These are phyloP conservation scores for Cucurbita ficifolia DNA, from an alignment of 306 rosid genomes.

Conservation along the genomic window DNA sequence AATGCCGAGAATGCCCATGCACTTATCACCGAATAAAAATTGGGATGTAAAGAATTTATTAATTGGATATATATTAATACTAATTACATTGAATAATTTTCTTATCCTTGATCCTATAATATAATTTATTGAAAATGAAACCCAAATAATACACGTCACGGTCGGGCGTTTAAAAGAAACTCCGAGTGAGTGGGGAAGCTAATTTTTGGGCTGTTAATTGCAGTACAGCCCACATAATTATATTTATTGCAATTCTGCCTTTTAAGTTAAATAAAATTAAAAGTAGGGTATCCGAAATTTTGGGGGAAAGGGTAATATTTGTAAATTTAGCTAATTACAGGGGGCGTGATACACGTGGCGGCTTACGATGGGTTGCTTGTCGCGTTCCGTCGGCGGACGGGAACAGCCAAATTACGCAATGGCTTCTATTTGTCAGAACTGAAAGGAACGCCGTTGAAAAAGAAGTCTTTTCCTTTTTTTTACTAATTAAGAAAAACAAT, in stretches of 20 bases:
- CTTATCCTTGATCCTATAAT: neutral
- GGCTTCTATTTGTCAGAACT: no score
- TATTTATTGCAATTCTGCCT: neutral
- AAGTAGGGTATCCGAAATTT: no score
- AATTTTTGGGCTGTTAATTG: neutral
- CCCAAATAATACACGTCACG: neutral
- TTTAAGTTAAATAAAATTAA: neutral
- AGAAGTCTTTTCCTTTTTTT: no score
- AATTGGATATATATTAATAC: no score
- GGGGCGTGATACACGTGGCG: constrained; percentile 14
- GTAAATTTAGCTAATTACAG: no score
- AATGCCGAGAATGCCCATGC: neutral
- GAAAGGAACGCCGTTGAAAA: no score
- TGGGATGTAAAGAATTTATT: no score
- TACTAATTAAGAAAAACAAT: no score
- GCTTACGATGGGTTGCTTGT: neutral
- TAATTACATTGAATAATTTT: neutral
- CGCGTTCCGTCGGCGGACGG: neutral
- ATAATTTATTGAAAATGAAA: neutral
- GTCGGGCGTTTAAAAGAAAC: neutral
- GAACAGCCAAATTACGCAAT: no score
- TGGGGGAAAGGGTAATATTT: no score
- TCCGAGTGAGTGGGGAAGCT: neutral
- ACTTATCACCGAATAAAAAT: no score
- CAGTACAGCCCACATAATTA: neutral